These are phyloP conservation scores for Lathyrus tuberosus DNA, from an alignment of 306 rosid genomes.

Conservation along the genomic window DNA sequence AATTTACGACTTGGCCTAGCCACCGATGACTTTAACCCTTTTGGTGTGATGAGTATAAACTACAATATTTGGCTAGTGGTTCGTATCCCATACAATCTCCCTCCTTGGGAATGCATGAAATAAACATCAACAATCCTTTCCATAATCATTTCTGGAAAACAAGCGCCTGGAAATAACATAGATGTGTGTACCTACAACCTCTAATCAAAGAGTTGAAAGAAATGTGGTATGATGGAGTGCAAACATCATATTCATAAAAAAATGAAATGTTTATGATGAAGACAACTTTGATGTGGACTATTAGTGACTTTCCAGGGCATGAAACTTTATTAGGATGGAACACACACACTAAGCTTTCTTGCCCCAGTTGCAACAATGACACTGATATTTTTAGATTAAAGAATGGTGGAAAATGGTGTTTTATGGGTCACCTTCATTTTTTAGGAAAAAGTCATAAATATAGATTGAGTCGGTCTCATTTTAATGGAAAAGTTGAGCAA, in stretches of 20 bases:
- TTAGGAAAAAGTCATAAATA: no score
- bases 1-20: not conserved
- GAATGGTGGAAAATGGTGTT: no score
- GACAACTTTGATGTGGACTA: not conserved
- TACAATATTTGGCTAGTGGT: not conserved
- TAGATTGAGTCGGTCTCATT: no score
- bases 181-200: not conserved
- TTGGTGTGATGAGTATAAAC: not conserved
- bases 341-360: not conserved
- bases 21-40: not conserved
- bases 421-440: no score
- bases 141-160: not conserved
- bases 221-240: slow-evolving; percentile 1
- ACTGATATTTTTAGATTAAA: not conserved
- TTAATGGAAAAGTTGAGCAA: no score
- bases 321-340: not conserved
- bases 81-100: not conserved
- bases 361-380: not conserved
- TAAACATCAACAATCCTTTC: not conserved
- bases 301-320: not conserved
- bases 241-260: not conserved
- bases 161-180: not conserved
- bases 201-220: slow-evolving; percentile 10
- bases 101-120: not conserved
- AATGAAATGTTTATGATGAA: not conserved